These are phyloP conservation scores for Spathaspora sp. DNA, from an alignment of 805 yeast genomes.

Conservation along the genomic window DNA sequence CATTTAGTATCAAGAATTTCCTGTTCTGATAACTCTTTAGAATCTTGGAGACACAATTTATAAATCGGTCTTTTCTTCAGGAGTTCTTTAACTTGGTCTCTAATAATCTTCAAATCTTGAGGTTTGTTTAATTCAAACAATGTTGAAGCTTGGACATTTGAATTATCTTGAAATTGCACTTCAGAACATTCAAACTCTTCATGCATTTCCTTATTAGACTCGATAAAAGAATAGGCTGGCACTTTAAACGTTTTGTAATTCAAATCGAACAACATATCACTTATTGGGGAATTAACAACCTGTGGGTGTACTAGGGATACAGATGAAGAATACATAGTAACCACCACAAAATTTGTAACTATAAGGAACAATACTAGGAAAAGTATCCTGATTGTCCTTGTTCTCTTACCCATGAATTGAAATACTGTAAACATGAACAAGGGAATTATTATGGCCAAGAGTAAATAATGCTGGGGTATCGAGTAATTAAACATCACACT, in stretches of 20 bases:
- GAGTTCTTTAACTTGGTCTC: not conserved
- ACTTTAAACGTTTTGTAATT: constrained; percentile 1
- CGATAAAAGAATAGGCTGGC: constrained; percentile 4
- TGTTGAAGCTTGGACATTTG: not conserved
- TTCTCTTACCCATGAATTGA: not conserved
- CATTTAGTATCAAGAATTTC: not conserved
- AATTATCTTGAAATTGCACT: not conserved
- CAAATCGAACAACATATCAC: not conserved
- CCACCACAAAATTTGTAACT: not conserved
- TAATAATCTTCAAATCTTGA: not conserved
- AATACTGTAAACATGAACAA: not conserved
- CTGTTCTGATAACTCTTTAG: not conserved
- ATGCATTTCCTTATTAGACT: not conserved
- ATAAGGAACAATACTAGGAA: not conserved
- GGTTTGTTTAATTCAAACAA: not conserved
- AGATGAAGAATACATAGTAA: not conserved
- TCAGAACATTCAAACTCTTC: not conserved
- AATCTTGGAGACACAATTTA: not conserved
- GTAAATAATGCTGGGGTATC: not conserved
- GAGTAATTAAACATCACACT: not conserved
- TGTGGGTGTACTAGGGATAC: not conserved
- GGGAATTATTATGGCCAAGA: not conserved
- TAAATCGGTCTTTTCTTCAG: not conserved
- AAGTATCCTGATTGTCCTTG: too few species aligned
- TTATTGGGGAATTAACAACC: not conserved